These are phyloP conservation scores for Rhodocollybia butyracea DNA, from an alignment of 768 basidiomycete genomes.

Conservation along the genomic window DNA sequence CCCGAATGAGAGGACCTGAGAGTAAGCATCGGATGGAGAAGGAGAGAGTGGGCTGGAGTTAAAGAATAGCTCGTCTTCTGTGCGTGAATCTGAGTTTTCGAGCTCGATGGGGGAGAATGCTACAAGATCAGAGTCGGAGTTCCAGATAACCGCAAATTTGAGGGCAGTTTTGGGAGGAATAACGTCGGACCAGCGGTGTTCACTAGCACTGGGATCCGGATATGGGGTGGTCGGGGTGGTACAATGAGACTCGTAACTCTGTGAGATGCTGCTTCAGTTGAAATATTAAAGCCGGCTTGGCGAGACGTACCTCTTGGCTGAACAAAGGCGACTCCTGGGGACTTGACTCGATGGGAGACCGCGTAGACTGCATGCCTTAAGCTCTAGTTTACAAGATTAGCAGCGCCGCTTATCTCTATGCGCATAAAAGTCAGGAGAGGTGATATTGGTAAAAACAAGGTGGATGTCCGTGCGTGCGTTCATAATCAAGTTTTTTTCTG, in stretches of 20 bases:
- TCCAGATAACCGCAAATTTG: slow-evolving; percentile 60
- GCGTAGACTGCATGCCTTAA: no score
- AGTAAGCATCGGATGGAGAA: slow-evolving; percentile 25
- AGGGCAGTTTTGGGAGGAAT: slow-evolving; percentile 53
- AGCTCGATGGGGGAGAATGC: slow-evolving; percentile 53
- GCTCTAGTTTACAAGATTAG: no score
- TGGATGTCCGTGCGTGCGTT: no score
- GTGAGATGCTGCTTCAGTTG: neutral
- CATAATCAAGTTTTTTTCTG: no score
- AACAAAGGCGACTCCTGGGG: neutral
- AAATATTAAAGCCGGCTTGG: neutral
- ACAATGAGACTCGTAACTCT: neutral
- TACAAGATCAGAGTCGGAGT: slow-evolving; percentile 52
- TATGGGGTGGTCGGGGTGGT: neutral
- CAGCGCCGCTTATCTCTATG: no score
- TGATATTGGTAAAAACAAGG: no score
- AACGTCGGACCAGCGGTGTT: slow-evolving; percentile 52
- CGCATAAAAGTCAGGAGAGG: no score
- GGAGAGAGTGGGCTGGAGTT: slow-evolving; percentile 14
- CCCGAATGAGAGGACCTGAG: slow-evolving; percentile 23
- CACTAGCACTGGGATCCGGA: no score
- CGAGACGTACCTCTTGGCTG: neutral
- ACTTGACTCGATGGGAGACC: no score
- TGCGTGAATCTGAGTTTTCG: slow-evolving; percentile 24
- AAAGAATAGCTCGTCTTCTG: slow-evolving; percentile 4